Percentiles rank a stretch among this genome's conserved stretches.
These are phyloP conservation scores for Taiwanofungus camphoratus DNA, from an alignment of 1,284 basidiomycete species.

Conservation along the genomic window DNA sequence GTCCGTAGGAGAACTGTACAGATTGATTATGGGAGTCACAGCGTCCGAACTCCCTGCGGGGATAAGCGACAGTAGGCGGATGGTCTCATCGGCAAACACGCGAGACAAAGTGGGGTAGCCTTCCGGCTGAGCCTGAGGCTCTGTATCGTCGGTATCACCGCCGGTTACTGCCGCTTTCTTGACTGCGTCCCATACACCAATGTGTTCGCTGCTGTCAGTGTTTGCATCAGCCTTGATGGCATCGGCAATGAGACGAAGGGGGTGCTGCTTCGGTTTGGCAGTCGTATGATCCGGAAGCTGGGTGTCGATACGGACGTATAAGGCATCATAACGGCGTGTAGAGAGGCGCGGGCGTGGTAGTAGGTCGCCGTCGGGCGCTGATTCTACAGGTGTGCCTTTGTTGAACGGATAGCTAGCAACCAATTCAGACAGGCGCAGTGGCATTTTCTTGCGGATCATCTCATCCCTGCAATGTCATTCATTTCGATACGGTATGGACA, in stretches of 20 bases:
- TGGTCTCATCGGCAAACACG: slow-evolving; percentile 63
- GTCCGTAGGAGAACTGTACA: slow-evolving; percentile 12
- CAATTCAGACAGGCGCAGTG: slow-evolving; percentile 63
- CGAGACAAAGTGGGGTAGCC: slow-evolving; percentile 23
- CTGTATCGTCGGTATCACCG: slow-evolving; percentile 16
- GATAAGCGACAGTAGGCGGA: slow-evolving; percentile 48
- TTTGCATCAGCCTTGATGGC: slow-evolving; percentile 45
- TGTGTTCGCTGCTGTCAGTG: slow-evolving; percentile 31
- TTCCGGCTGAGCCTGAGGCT: slow-evolving; percentile 11
- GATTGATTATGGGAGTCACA: slow-evolving; percentile 7
- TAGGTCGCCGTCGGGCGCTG: slow-evolving; percentile 35
- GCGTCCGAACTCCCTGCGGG: slow-evolving; percentile 23
- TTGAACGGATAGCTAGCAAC: slow-evolving; percentile 62
- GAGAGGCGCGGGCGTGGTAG: slow-evolving; percentile 58
- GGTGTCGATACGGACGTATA: slow-evolving; percentile 59
- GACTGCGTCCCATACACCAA: slow-evolving; percentile 50
- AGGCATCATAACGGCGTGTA: slow-evolving; percentile 53
- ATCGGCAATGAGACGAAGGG: slow-evolving; percentile 52
- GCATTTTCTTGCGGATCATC: slow-evolving; percentile 47
- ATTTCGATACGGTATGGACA: slow-evolving; percentile 2
- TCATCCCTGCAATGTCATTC: slow-evolving; percentile 45
- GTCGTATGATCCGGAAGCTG: slow-evolving; percentile 33
- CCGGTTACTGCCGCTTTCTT: slow-evolving; percentile 33
- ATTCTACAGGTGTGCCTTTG: slow-evolving; percentile 28
- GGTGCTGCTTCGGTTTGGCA: slow-evolving; percentile 42